Percentiles rank a stretch among this genome's conserved stretches.
phyloP scores from a whole-genome alignment of 225 moss, liverwort and hornwort species.

The Rhytidiadelphus loreus region DNA sequence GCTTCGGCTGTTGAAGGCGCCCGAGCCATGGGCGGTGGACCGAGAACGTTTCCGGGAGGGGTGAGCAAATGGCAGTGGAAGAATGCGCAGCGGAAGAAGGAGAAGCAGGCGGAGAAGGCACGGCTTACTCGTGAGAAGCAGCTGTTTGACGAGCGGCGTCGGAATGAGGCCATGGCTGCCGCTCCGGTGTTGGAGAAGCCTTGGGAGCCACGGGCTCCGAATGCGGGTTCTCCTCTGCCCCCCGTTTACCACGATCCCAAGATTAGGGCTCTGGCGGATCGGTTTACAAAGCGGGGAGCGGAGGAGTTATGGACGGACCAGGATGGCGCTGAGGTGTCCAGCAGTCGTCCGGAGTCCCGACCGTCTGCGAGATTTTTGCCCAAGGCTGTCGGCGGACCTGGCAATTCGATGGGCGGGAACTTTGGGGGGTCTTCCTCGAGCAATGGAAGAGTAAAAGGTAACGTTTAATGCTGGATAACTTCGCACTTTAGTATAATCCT shows the following conservation, averaged over 20 bases:
- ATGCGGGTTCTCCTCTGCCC: conserved; percentile 34
- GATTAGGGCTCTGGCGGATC: conserved; percentile 57
- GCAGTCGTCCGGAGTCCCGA: conserved; percentile 11
- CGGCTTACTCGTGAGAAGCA: conserved; percentile 79
- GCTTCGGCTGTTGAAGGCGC: conserved; percentile 31
- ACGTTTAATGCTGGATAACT: background rate
- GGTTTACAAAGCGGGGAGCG: conserved; percentile 67
- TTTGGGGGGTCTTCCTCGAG: conserved; percentile 8
- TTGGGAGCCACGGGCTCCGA: conserved; percentile 47
- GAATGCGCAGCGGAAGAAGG: conserved; percentile 85
- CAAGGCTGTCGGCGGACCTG: conserved; percentile 5
- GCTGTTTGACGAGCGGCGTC: conserved; percentile 69
- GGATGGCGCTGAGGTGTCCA: conserved; percentile 52
- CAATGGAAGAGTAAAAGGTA: conserved; percentile 8
- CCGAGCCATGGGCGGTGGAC: conserved; percentile 92
- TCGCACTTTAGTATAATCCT: background rate
- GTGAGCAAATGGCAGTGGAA: conserved; percentile 99
- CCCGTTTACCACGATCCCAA: conserved; percentile 53
- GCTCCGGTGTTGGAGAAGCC: conserved; percentile 68
- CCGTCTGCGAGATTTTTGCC: conserved; percentile 57
- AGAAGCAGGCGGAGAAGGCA: conserved; percentile 85
- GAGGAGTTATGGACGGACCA: conserved; percentile 82
- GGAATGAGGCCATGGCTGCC: conserved; percentile 50
- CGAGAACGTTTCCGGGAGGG: conserved; percentile 89
- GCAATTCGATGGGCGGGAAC: conserved; percentile 19